These are phyloP conservation scores for Diplotaxis tenuifolia DNA, from an alignment of 345 rosid species.

Conservation along the genomic window DNA sequence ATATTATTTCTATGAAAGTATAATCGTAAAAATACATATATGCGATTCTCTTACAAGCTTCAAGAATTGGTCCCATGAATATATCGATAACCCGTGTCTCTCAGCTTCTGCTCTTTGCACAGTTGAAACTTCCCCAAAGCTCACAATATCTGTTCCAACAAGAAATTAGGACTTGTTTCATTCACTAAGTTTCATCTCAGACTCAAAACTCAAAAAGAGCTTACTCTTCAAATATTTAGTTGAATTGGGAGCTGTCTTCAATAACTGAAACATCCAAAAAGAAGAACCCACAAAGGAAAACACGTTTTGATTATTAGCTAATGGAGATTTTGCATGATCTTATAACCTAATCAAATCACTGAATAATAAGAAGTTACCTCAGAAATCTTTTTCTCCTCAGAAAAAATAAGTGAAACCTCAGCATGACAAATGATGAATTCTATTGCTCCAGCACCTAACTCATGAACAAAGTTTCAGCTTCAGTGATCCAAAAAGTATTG, in stretches of 20 bases:
- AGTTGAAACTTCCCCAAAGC: slow-evolving; percentile 77
- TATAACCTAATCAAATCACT: not conserved
- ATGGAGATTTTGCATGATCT: not conserved
- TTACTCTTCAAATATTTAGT: slow-evolving; percentile 70
- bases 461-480: not conserved
- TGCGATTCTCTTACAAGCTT: slow-evolving; percentile 48
- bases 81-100: slow-evolving; percentile 54
- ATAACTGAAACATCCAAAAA: slow-evolving; percentile 49
- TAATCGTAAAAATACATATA: not conserved
- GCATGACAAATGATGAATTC: slow-evolving; percentile 86
- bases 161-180: slow-evolving; percentile 10
- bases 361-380: slow-evolving; percentile 52
- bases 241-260: slow-evolving; percentile 77
- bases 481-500: not conserved
- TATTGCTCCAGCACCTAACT: slow-evolving; percentile 85
- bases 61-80: slow-evolving; percentile 87
- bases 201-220: slow-evolving; percentile 21
- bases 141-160: slow-evolving; percentile 72
- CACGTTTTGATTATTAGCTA: not conserved
- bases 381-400: slow-evolving; percentile 78
- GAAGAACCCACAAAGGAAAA: not conserved
- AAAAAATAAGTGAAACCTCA: slow-evolving; percentile 82
- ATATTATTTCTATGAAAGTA: not conserved
- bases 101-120: slow-evolving; percentile 64
- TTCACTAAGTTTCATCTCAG: not conserved